Conservation (phyloP, 2,329 filamentous ascomycete species). For the Aspergillus ochraceus region DNA sequence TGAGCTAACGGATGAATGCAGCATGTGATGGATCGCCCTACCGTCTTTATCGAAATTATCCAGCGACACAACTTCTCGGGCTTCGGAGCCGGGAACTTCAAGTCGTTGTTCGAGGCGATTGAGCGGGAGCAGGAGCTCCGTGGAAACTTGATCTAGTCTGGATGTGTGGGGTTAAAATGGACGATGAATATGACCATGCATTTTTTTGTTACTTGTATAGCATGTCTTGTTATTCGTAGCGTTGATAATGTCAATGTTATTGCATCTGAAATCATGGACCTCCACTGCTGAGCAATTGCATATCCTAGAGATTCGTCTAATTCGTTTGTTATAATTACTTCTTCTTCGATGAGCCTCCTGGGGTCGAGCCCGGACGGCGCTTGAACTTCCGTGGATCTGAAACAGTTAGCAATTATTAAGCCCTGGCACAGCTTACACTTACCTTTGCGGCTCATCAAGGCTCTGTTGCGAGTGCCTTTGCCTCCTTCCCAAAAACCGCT, state of each 20-base stretch:
- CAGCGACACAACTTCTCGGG: slow-evolving; percentile 87
- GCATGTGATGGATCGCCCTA: slow-evolving; percentile 90
- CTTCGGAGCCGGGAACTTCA: slow-evolving; percentile 95
- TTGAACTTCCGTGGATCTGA: slow-evolving; percentile 71
- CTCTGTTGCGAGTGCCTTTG: slow-evolving; percentile 72
- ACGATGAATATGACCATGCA: neutral
- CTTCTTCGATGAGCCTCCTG: slow-evolving; percentile 32
- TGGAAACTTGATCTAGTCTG: slow-evolving; percentile 64
- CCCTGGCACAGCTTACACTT: slow-evolving; percentile 12
- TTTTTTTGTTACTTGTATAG: neutral
- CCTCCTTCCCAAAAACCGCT: slow-evolving; percentile 85
- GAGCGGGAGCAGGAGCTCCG: slow-evolving; percentile 86
- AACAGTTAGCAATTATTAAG: slow-evolving; percentile 7
- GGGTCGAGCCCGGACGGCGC: slow-evolving; percentile 51
- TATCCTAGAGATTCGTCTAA: neutral
- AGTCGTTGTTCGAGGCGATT: slow-evolving; percentile 91
- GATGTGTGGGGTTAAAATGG: neutral
- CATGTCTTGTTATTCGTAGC: neutral
- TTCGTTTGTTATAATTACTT: slow-evolving; percentile 18
- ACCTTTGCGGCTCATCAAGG: slow-evolving; percentile 70
- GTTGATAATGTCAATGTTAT: neutral
- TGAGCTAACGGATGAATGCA: slow-evolving; percentile 18
- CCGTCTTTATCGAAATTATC: slow-evolving; percentile 95
- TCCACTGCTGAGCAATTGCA: neutral
- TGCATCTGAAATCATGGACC: neutral